These are phyloP conservation scores for Gamarada debralockiae DNA, from an alignment of 495 filamentous ascomycete species.

Conservation along the genomic window DNA sequence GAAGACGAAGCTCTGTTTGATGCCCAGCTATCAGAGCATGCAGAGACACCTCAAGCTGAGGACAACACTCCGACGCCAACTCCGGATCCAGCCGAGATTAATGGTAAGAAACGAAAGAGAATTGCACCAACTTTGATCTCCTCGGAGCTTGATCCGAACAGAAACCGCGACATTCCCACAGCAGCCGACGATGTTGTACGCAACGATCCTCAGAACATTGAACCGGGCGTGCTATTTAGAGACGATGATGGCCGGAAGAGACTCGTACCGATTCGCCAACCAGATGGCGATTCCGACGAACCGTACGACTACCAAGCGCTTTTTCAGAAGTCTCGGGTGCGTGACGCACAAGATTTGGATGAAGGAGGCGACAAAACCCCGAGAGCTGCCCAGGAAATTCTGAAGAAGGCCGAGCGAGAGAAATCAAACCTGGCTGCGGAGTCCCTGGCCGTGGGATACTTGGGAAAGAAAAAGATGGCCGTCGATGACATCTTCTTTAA, in stretches of 20 bases:
- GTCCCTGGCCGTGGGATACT: constrained; percentile 17
- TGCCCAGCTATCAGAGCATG: neutral
- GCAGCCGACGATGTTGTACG: constrained; percentile 32
- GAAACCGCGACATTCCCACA: constrained; percentile 31
- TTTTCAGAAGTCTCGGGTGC: neutral
- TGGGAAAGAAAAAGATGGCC: constrained; percentile 26
- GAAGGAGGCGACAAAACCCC: no score
- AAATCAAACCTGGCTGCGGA: neutral
- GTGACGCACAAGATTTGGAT: neutral
- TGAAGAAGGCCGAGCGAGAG: neutral
- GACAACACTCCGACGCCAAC: neutral
- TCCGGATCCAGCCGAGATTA: neutral
- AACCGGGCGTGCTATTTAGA: constrained; percentile 16
- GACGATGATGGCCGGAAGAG: constrained; percentile 20
- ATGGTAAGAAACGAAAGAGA: constrained; percentile 37
- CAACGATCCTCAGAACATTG: constrained; percentile 2
- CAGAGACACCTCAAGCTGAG: neutral
- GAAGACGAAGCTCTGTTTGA: neutral
- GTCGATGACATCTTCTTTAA: constrained; percentile 41
- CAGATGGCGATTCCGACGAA: constrained; percentile 1
- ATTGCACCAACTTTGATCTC: constrained; percentile 36
- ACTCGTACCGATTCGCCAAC: constrained; percentile 22
- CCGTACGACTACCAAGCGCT: neutral
- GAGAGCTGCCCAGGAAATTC: neutral
- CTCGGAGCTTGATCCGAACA: constrained; percentile 26